Base-by-base conservation (phyloP, 371 early-diverging fungal genomes). In the Mucor ambiguus region DNA sequence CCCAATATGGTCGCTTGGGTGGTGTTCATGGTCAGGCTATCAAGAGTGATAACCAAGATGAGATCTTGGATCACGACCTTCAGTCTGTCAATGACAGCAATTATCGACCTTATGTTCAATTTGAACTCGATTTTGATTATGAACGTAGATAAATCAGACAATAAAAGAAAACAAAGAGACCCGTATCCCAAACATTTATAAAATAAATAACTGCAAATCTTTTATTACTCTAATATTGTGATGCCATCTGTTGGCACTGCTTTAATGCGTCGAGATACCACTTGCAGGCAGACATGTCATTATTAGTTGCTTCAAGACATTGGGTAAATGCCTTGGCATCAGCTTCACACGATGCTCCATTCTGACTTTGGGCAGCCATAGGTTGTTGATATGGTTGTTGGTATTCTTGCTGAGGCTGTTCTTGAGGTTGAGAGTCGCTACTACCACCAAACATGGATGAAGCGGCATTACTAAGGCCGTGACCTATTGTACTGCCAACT, bases 31-130 rank as follows among this genome's bases (percentile, higher is more conserved):
- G 85, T 12, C 75, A 78, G 46, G 78, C 82, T 16, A 67, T 74
- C n/a, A 71, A 66, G 58, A 60, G 58, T 32, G 67, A 71, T 9
- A 26, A 75, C 52, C 60, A 78, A 54, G 92, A 92, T 44, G 92
- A 87, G 33, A 71, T 80, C 33, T 77, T 93, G 67, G 93, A 93
- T 71, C 93, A 93, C 62, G 95, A 95, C 58, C 86, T 90, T 66
- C 90, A 89, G 70, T 77, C 80, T 54, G 84, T 93, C 54, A 85
- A 95, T 54, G 93, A 92, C 60, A 94, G 92, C 74, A 95, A 93
- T 63, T 97, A 95, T 73, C 85, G 91, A 63, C 96, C 97, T 12
- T 93, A 90, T 79, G 97, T 96, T 26, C 87, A 93, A 72, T 94
- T 93, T 73, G 81, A 91, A 43, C 83, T 93, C 58, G 78, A 82